Evolutionary conservation across 345 rosid genomes (phyloP), one percentile per base, ranked within the genome.

Genomic region (Firmiana major): DNA sequence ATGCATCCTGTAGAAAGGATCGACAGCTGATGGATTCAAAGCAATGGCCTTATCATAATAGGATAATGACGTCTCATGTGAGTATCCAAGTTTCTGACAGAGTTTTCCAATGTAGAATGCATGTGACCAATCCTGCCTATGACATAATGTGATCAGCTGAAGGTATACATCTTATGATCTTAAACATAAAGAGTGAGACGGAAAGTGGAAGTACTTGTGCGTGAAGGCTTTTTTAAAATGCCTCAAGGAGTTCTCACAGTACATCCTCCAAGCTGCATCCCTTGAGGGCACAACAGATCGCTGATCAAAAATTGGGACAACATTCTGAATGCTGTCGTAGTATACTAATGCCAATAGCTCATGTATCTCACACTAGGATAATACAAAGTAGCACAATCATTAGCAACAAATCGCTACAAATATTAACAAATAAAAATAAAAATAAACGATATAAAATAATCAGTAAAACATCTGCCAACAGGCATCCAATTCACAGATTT

Each of bases 301-400:
- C 85, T 93, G 99, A 76, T 95, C 99, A 83, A 88, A 95, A 82
- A 87, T 77, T 53, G 99, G 99, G 48, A 93, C 99, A 83, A 95
- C 99, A 81, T 90, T 92, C 90, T 95, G 99, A 83, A 95, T 90
- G 91, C 97, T 89, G 90, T 95, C 99, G 83, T 95, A 95, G 90
- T 90, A 92, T 63, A 95, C 99, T 79, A 95, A 86, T 22, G 99
- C 99, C 93, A 95, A 83, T 77, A 92, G 80, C 88, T 95, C 98
- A 53, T 92, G 98, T 83, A 92, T 90, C 88, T 95, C 97, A 69
- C 96, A 82, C 99, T 95, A 83, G 75, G 81, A 83, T 74, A 63
- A 84, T 68, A 81, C 34, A 84, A 83, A 85, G 66, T 46, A 53
- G 40, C 71, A 55, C 22, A 65, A 66, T 68, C 66, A 78, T 83